Percentiles rank a stretch among this genome's conserved stretches.
Evolutionary conservation across 768 basidiomycete genomes (phyloP).

Genomic region (Boletus rubescentipes): DNA sequence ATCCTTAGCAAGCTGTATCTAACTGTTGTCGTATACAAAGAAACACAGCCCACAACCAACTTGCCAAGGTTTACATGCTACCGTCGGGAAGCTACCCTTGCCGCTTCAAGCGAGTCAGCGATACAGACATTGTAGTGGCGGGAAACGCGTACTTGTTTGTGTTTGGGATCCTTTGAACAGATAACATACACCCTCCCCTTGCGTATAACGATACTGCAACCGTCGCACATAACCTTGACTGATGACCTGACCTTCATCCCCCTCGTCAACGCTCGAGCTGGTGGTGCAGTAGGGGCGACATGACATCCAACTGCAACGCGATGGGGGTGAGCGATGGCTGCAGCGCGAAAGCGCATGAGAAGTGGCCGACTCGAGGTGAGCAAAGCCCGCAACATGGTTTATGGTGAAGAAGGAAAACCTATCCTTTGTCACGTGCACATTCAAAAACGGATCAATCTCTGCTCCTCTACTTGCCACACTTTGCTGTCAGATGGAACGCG

Average conservation of each 20-base stretch:
- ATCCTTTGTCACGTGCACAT: slow-evolving; percentile 11
- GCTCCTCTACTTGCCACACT: background rate
- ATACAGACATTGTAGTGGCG: background rate
- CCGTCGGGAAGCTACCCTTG: slow-evolving; percentile 49
- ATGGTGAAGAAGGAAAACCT: background rate
- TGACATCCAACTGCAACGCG: slow-evolving; percentile 32
- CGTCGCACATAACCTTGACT: slow-evolving; percentile 93
- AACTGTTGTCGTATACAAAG: background rate
- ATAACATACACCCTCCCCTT: slow-evolving; percentile 92
- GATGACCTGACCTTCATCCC: slow-evolving; percentile 98
- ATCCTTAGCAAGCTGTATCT: slow-evolving; percentile 3
- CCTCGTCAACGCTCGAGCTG: slow-evolving; percentile 45
- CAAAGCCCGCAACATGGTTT: slow-evolving; percentile 53
- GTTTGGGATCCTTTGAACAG: slow-evolving; percentile 92
- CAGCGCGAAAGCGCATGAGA: slow-evolving; percentile 49
- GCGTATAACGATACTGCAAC: slow-evolving; percentile 83
- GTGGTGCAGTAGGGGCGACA: slow-evolving; percentile 1
- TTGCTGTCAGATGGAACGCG: slow-evolving; percentile 3
- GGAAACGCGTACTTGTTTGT: slow-evolving; percentile 77
- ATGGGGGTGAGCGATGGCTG: slow-evolving; percentile 32
- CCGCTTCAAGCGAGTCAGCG: slow-evolving; percentile 43
- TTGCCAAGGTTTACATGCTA: background rate
- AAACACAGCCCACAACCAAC: background rate
- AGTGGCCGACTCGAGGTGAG: slow-evolving; percentile 63
- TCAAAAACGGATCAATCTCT: background rate